Percentiles rank a stretch among this genome's conserved stretches.
These are phyloP conservation scores for Diaporthe capsici DNA, from an alignment of 2,329 filamentous ascomycete genomes.

Conservation along the genomic window DNA sequence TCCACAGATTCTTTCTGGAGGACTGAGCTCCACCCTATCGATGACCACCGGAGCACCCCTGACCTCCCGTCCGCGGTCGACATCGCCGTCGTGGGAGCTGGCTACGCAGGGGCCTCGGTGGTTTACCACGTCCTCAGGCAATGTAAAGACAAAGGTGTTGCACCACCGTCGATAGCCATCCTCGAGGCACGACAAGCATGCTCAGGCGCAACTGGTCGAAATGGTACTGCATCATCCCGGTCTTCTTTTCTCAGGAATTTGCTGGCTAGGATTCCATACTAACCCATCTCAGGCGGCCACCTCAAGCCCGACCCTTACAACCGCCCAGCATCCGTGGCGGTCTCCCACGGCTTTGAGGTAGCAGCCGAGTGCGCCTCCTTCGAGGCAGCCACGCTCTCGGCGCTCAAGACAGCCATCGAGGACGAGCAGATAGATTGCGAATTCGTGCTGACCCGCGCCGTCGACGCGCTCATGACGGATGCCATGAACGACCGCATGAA, in stretches of 20 bases:
- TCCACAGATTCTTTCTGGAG: constrained; percentile 59
- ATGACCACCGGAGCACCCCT: constrained; percentile 56
- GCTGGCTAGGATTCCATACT: background rate
- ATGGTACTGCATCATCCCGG: constrained; percentile 48
- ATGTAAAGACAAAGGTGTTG: constrained; percentile 28
- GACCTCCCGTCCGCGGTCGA: constrained; percentile 57
- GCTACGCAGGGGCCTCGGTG: constrained; percentile 60
- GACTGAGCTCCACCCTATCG: constrained; percentile 54
- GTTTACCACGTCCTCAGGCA: constrained; percentile 57
- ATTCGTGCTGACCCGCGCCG: constrained; percentile 56
- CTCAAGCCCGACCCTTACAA: constrained; percentile 53
- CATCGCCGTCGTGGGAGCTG: constrained; percentile 62
- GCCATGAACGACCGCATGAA: constrained; percentile 45
- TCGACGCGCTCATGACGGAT: constrained; percentile 55
- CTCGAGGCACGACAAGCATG: constrained; percentile 54
- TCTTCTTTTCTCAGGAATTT: too few species aligned
- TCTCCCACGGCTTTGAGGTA: constrained; percentile 47
- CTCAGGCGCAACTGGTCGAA: constrained; percentile 56
- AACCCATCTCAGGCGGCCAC: constrained; percentile 45
- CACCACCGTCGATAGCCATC: constrained; percentile 47
- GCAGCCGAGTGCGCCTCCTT: constrained; percentile 50
- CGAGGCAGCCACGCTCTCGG: constrained; percentile 48
- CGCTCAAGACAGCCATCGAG: constrained; percentile 54
- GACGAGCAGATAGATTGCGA: constrained; percentile 59
- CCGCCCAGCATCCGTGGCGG: constrained; percentile 44